Base-by-base conservation (phyloP, 495 filamentous ascomycete species). In the Chaetomium tenue region DNA sequence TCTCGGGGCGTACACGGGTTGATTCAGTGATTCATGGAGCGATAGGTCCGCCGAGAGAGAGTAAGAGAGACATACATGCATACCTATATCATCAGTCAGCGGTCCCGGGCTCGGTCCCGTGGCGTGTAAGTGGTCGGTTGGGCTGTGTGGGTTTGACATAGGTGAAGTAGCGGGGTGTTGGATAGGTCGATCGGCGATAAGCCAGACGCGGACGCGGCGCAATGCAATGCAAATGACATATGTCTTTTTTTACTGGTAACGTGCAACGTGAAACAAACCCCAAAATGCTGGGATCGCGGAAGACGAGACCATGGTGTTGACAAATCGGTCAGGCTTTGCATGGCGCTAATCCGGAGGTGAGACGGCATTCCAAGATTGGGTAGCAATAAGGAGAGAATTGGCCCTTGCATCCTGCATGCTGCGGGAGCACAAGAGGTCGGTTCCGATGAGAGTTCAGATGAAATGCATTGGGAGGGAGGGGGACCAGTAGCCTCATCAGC, bases 321-420 rank as follows among this genome's bases (percentile, higher is more conserved):
- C 57, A 59, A 47, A 46, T 39, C 40, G 37, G 59, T 22, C 22
- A 28, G 15, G 9, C 23, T 23, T 5, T 61, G 47, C n/a, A 52
- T 51, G 58, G 30, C 58, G 47, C 58, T 40, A 61, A 42, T 25
- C 20, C n/a, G 5, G 30, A 40, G 46, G 11, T 15, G 33, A 51
- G 44, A 33, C 8, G 26, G 30, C 25, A 39, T 20, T 28, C 46
- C n/a, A 50, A 50, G 28, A 18, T 50, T 40, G 42, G 53, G 44
- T 63, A 28, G 60, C 61, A 50, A 48, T 25, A 9, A 12, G 51
- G 39, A 20, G 22, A 22, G 18, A 30, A 13, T 3, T 18, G 33
- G 22, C 39, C 61, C 53, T 63, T 63, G 61, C 61, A 54, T 50
- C 16, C 26, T 51, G 61, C 61, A 58, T 48, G 53, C 50, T 22